phyloP scores from a whole-genome alignment of 208 protist species.

The Crithidia fasciculata region DNA sequence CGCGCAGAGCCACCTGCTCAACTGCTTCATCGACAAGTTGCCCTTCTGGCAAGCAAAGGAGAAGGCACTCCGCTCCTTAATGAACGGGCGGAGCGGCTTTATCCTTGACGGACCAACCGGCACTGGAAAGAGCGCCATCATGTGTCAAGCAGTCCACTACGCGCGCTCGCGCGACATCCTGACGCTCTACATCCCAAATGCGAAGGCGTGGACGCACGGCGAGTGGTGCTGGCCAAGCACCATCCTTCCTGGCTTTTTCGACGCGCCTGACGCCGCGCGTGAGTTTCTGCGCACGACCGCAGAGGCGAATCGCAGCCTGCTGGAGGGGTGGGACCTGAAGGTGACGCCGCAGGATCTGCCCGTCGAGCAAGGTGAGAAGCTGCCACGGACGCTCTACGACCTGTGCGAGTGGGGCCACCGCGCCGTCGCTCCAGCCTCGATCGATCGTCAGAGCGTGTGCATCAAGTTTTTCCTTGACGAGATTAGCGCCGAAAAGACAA shows the following conservation, averaged over 20 bases:
- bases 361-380: conserved; percentile 76
- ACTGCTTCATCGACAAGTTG: conserved; percentile 90
- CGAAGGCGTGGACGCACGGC: conserved; percentile 89
- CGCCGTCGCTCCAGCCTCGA: conserved; percentile 78
- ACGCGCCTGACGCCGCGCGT: conserved; percentile 85
- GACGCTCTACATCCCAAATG: conserved; percentile 89
- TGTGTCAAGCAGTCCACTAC: conserved; percentile 90
- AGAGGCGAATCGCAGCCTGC: conserved; percentile 56
- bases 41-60: conserved; percentile 80
- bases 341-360: conserved; percentile 86
- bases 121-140: conserved; percentile 87
- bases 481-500: conserved; percentile 78
- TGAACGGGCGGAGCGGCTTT: conserved; percentile 73
- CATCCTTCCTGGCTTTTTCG: conserved; percentile 91
- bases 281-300: conserved; percentile 85
- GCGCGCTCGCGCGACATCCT: conserved; percentile 72
- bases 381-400: conserved; percentile 74
- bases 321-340: conserved; percentile 71
- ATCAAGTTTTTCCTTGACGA: conserved; percentile 93
- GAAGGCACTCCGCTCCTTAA: conserved; percentile 61
- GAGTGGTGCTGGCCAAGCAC: conserved; percentile 93
- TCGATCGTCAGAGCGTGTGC: conserved; percentile 90
- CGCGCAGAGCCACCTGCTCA: conserved; percentile 89
- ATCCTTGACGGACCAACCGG: conserved; percentile 89
- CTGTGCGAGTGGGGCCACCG: conserved; percentile 87